phyloP scores from a whole-genome alignment of 345 rosid species.

The Acer campestre region DNA sequence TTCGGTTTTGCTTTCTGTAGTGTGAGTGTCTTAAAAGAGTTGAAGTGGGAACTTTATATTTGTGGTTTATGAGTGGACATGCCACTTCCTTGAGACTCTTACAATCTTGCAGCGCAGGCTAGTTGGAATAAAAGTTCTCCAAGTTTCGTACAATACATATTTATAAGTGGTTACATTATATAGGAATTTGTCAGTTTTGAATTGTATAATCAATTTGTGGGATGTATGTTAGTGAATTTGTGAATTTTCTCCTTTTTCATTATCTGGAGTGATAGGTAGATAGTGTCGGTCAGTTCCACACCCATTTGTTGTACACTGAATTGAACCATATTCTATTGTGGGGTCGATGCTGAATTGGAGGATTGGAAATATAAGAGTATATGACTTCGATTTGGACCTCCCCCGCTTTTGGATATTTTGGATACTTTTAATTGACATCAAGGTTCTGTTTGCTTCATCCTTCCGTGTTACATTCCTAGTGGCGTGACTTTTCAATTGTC shows the following conservation, averaged over 20 bases:
- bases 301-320: background rate
- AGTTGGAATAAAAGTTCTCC: background rate
- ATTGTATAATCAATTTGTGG: background rate
- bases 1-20: background rate
- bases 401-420: background rate
- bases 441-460: background rate
- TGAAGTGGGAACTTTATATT: constrained; percentile 2
- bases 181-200: background rate
- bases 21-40: background rate
- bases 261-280: background rate
- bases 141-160: background rate
- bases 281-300: background rate
- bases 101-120: background rate
- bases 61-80: background rate
- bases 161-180: background rate
- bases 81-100: background rate
- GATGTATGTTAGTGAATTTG: background rate
- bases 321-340: background rate
- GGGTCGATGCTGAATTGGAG: background rate
- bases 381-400: background rate
- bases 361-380: background rate
- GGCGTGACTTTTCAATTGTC: background rate
- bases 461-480: background rate
- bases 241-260: constrained; percentile 2
- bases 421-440: background rate